Evolutionary conservation across 2,329 filamentous ascomycete species (phyloP).

Genomic region (Penicillium sp.): DNA sequence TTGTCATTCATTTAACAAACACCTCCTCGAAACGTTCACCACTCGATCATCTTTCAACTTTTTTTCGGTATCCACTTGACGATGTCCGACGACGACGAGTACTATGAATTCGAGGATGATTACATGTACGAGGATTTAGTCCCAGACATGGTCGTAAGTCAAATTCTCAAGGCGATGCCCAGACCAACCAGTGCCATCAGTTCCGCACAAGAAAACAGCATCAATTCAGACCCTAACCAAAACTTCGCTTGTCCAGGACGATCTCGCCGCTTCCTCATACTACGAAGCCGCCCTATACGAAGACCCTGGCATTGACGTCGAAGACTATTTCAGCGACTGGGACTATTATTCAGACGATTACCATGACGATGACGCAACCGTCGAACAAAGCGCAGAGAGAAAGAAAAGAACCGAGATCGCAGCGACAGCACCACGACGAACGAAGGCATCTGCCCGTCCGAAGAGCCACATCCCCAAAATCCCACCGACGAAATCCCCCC

Average conservation of each 20-base stretch:
- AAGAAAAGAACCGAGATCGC: slow-evolving; percentile 11
- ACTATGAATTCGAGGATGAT: slow-evolving; percentile 39
- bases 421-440: slow-evolving; percentile 18
- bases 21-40: not conserved
- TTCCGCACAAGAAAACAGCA: not conserved
- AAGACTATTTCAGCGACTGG: slow-evolving; percentile 47
- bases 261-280: slow-evolving; percentile 44
- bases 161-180: no score
- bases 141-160: slow-evolving; percentile 37
- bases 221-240: slow-evolving; percentile 6
- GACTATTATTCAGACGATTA: slow-evolving; percentile 49
- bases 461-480: not conserved
- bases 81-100: slow-evolving; percentile 44
- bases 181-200: not conserved
- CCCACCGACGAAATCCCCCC: slow-evolving; percentile 9
- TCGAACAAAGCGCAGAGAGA: slow-evolving; percentile 23
- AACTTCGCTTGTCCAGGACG: slow-evolving; percentile 34
- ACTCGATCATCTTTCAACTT: not conserved
- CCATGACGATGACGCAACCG: slow-evolving; percentile 45
- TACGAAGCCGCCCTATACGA: slow-evolving; percentile 43
- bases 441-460: slow-evolving; percentile 12
- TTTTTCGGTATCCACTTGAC: slow-evolving; percentile 2
- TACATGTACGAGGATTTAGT: slow-evolving; percentile 38
- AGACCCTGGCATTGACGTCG: slow-evolving; percentile 40
- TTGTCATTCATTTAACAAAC: not conserved